Evolutionary conservation across 2,329 filamentous ascomycete species (phyloP), one percentile per base, ranked within the genome.

Genomic region (Penicillium sp.): DNA sequence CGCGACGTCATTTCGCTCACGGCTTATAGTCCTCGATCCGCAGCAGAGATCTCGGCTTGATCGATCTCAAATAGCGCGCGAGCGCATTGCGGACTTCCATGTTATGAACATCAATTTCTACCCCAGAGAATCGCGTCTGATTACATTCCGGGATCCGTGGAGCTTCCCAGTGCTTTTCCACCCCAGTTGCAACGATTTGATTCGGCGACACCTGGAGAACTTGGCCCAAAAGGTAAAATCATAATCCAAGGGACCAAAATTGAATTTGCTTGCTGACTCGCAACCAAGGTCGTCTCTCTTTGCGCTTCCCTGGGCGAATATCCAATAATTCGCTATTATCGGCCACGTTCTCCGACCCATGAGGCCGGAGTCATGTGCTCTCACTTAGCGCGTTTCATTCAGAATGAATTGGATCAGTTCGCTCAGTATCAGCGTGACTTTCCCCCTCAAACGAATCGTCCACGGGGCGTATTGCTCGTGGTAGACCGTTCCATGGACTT

Each of bases 221-320:
- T 76, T 97, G 51, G 91, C 94, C 27, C 90, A 96, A 72, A 97
- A 93, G 85, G 91, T 95, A 70, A 38, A 63, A 13, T 8, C 4
- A 14, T 6, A 3, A 30, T 35, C 36, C 18, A 1, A 9, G 8
- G 16, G 11, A 11, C 9, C 6, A 13, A 34, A 39, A 47, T 68
- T 35, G 67, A 61, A 19, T 5, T 2, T 39, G 53, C 41, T 51
- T 8, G 16, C 55, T 67, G 34, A 66, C 55, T 48, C 26, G 45
- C 16, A 35, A 14, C 40, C 23, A 32, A 92, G 89, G 87, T 95
- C 60, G 89, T 90, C 3, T 88, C 90, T 29, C 81, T 97, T 27
- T 99, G 94, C 70, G 90, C 96, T 38, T 87, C 90, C 0, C 76
- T 97, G n/a, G 92, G 92, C 61, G 94, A 99, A 74, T 93, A 95